A percentile compares a stretch with the other conserved stretches of the same genome.
Conservation (phyloP, 176 grass and related monocot species). For the Chrysopogon serrulatus region DNA sequence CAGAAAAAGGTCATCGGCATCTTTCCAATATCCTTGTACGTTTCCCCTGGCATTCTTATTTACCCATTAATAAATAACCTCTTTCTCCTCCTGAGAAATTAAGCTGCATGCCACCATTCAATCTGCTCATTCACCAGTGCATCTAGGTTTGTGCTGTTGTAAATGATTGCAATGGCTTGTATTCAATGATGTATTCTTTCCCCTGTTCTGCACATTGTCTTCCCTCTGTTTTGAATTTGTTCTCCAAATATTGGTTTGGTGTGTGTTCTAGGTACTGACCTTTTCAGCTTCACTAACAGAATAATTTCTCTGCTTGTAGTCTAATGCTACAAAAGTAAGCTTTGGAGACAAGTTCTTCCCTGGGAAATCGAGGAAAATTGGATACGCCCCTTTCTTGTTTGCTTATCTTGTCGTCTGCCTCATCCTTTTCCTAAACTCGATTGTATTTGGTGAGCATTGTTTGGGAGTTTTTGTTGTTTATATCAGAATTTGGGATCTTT, state of each 20-base stretch:
- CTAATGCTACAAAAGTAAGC: conserved; percentile 78
- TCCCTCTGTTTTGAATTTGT: background rate
- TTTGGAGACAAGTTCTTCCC: conserved; percentile 68
- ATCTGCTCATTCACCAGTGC: conserved; percentile 3
- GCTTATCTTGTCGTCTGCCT: conserved; percentile 48
- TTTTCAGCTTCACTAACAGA: conserved; percentile 40
- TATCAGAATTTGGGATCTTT: conserved; percentile 9
- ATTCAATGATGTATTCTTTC: background rate
- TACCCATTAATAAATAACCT: conserved; percentile 5
- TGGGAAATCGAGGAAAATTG: conserved; percentile 55
- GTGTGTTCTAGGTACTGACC: background rate
- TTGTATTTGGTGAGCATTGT: conserved; percentile 63
- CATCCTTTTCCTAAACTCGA: conserved; percentile 80
- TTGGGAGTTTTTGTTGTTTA: conserved; percentile 3
- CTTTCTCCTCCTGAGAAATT: conserved; percentile 1
- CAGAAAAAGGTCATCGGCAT: conserved; percentile 85
- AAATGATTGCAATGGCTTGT: background rate
- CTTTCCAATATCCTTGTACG: conserved; percentile 86
- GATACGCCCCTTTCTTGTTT: conserved; percentile 85
- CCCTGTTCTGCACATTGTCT: background rate
- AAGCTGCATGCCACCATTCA: conserved; percentile 5
- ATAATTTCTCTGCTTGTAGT: conserved; percentile 47
- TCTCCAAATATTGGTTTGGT: background rate
- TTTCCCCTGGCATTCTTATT: conserved; percentile 27
- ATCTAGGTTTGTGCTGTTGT: conserved; percentile 7